Conservation (phyloP, 192 early-diverging fungal genomes). For the Backusella luteola region DNA sequence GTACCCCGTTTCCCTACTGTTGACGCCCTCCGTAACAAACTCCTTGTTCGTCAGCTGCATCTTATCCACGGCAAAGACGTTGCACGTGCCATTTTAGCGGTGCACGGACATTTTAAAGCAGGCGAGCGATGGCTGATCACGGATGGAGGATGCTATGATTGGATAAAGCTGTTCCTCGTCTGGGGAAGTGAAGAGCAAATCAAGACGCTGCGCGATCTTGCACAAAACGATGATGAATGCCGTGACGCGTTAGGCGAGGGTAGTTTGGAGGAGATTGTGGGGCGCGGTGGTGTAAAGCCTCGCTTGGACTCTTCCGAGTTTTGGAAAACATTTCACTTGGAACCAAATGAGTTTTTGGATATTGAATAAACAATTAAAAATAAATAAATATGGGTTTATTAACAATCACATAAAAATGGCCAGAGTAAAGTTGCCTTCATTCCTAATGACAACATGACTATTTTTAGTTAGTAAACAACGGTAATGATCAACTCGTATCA, state of each 20-base stretch:
- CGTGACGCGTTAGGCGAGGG: conserved; percentile 16
- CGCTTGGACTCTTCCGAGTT: conserved; percentile 38
- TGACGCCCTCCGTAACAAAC: conserved; percentile 26
- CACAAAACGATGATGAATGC: conserved; percentile 17
- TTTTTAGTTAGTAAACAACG: neutral
- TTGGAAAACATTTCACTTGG: conserved; percentile 29
- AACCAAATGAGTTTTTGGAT: conserved; percentile 21
- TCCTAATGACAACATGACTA: conserved; percentile 27
- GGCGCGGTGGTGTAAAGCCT: conserved; percentile 13
- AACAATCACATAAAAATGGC: conserved; percentile 18
- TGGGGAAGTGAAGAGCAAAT: conserved; percentile 35
- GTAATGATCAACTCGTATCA: neutral
- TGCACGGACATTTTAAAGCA: conserved; percentile 25
- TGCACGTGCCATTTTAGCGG: conserved; percentile 50
- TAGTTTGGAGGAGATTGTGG: conserved; percentile 18
- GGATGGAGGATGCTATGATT: conserved; percentile 57
- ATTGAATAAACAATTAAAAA: conserved; percentile 9
- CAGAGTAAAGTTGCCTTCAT: conserved; percentile 32
- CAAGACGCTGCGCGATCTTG: conserved; percentile 8
- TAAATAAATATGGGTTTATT: neutral
- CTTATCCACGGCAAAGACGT: conserved; percentile 62
- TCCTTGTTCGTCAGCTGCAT: conserved; percentile 44
- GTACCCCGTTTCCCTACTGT: conserved; percentile 46
- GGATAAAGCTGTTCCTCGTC: conserved; percentile 32
- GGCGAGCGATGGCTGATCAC: conserved; percentile 57